phyloP scores from a whole-genome alignment of 495 filamentous ascomycete genomes.

The Lineolata rhizophorae region DNA sequence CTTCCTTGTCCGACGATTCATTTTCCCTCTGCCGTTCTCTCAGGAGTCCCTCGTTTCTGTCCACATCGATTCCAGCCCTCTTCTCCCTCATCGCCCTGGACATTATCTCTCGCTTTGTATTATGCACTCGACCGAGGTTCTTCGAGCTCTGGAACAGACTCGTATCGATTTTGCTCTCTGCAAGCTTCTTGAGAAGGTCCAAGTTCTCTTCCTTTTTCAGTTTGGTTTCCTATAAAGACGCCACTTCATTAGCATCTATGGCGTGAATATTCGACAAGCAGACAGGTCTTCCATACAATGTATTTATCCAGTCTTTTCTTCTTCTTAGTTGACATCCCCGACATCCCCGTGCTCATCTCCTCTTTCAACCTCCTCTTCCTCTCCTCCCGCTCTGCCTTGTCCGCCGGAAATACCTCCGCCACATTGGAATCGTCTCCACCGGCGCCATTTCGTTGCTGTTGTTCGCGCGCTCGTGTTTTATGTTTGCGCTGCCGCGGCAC shows the following conservation, averaged over 20 bases:
- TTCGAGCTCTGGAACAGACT: slow-evolving; percentile 53
- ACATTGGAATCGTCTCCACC: slow-evolving; percentile 43
- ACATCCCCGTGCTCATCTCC: slow-evolving; percentile 32
- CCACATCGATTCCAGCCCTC: slow-evolving; percentile 31
- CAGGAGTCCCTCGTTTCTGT: slow-evolving; percentile 19
- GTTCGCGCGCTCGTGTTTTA: slow-evolving; percentile 32
- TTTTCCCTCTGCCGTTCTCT: slow-evolving; percentile 13
- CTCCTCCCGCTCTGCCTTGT: slow-evolving; percentile 44
- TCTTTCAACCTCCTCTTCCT: slow-evolving; percentile 45
- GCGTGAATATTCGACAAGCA: background rate
- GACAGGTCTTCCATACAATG: slow-evolving; percentile 29
- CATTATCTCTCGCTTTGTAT: slow-evolving; percentile 44
- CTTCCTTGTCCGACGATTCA: too few relatives aligned
- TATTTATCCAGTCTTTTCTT: slow-evolving; percentile 90
- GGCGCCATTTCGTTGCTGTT: slow-evolving; percentile 14
- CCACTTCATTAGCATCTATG: too few relatives aligned
- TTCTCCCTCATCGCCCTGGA: slow-evolving; percentile 34
- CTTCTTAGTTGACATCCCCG: slow-evolving; percentile 78
- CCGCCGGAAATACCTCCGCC: slow-evolving; percentile 41
- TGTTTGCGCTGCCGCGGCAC: slow-evolving; percentile 66
- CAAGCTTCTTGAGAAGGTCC: slow-evolving; percentile 62
- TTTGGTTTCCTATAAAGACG: slow-evolving; percentile 60
- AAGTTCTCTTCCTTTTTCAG: slow-evolving; percentile 83
- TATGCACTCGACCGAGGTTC: slow-evolving; percentile 41
- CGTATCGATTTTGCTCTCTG: slow-evolving; percentile 58